Conservation (phyloP, 352 stramenopile species). For the Pythium brachiatum region DNA sequence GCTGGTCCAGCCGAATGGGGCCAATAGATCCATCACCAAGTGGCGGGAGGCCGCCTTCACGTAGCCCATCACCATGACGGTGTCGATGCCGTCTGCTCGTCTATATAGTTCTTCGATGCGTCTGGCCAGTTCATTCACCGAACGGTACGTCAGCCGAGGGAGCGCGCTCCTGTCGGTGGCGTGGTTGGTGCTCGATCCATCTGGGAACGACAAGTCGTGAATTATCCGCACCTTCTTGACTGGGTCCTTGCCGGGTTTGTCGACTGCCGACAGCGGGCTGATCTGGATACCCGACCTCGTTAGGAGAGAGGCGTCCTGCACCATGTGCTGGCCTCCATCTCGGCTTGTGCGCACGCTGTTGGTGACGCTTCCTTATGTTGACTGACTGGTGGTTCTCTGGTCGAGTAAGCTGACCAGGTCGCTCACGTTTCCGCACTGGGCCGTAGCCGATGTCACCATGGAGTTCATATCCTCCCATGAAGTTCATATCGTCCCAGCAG, state of each 20-base stretch:
- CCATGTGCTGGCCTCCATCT: neutral
- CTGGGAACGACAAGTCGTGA: neutral
- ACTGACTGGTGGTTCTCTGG: no score
- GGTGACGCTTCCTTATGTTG: no score
- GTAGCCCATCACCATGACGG: neutral
- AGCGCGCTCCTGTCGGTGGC: neutral
- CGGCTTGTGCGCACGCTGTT: no score
- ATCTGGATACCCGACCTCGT: neutral
- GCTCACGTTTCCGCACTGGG: no score
- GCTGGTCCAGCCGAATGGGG: neutral
- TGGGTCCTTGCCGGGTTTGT: neutral
- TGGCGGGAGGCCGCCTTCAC: neutral
- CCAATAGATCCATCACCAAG: neutral
- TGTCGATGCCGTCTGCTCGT: neutral
- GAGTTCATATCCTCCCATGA: no score
- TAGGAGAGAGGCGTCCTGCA: neutral
- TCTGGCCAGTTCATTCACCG: neutral
- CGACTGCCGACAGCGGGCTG: neutral
- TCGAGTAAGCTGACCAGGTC: no score
- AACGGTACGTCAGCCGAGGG: neutral
- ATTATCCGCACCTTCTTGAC: neutral
- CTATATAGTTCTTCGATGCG: neutral
- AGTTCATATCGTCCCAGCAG: no score
- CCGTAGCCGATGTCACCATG: no score
- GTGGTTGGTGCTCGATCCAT: neutral